Evolutionary conservation across 73 alveolate genomes (phyloP).

Genomic region (Paramecium pentaurelia): DNA sequence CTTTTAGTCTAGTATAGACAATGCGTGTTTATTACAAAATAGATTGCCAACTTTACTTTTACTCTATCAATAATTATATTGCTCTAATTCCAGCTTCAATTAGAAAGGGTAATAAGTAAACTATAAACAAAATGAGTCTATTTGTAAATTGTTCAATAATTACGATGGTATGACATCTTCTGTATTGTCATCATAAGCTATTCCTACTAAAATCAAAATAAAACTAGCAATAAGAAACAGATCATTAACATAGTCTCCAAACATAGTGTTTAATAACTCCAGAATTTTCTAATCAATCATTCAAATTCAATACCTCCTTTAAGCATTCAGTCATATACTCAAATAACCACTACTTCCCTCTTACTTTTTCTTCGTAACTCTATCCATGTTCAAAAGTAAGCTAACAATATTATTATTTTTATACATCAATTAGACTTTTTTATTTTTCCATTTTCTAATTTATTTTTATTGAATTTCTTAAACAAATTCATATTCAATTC

Average conservation of each 20-base stretch:
- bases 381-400: neutral
- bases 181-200: neutral
- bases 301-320: neutral
- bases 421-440: neutral
- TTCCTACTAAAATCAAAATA: neutral
- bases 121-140: neutral
- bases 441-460: neutral
- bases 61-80: neutral
- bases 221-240: neutral
- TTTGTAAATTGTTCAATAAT: neutral
- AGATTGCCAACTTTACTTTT: neutral
- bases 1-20: neutral
- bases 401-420: neutral
- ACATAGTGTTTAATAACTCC: neutral
- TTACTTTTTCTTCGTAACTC: neutral
- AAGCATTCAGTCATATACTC: neutral
- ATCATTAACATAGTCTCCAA: neutral
- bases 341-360: neutral
- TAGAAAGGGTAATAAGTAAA: constrained; percentile 2
- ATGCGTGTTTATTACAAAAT: neutral
- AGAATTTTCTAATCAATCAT: neutral
- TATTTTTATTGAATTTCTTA: neutral
- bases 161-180: neutral
- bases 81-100: neutral
- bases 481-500: neutral